Percentiles rank a stretch among this genome's conserved stretches.
These are phyloP conservation scores for Durusdinium trenchii DNA, from an alignment of 73 alveolate species.

Conservation along the genomic window DNA sequence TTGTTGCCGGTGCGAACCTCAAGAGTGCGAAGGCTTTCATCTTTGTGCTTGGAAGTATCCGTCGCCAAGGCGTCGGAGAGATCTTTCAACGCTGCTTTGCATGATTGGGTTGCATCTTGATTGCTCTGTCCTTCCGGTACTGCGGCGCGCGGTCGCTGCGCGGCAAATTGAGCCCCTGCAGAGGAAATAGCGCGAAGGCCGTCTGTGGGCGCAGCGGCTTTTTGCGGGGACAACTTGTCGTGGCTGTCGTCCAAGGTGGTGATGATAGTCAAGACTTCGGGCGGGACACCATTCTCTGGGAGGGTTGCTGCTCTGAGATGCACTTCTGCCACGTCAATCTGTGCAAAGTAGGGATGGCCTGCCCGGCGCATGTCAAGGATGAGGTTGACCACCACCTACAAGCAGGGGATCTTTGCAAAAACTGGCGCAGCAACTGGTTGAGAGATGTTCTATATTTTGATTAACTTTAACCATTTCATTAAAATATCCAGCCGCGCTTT, in stretches of 20 bases:
- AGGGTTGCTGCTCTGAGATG: neutral
- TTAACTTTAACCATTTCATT: too few species aligned
- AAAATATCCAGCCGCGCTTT: neutral
- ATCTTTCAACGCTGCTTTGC: neutral
- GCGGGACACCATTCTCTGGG: constrained; percentile 57
- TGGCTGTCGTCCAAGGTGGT: neutral
- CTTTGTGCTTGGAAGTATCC: too few species aligned
- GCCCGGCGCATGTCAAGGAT: constrained; percentile 42
- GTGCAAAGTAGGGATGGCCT: constrained; percentile 17
- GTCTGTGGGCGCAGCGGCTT: constrained; percentile 29
- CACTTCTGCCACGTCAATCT: neutral
- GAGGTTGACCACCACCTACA: constrained; percentile 30
- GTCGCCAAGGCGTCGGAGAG: too few species aligned
- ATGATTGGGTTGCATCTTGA: neutral
- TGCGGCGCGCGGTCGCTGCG: constrained; percentile 19
- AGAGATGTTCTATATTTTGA: too few species aligned
- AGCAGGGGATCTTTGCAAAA: too few species aligned
- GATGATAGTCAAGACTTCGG: neutral
- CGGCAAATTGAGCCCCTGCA: neutral
- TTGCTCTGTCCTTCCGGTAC: constrained; percentile 19
- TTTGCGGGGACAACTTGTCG: constrained; percentile 57
- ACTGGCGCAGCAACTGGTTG: too few species aligned
- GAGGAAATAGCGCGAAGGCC: neutral
- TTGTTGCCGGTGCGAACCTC: constrained; percentile 41
- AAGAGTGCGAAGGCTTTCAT: neutral